Evolutionary conservation across 495 filamentous ascomycete genomes (phyloP), one percentile per base, ranked within the genome.

Genomic region (Trichoderma reesei): DNA sequence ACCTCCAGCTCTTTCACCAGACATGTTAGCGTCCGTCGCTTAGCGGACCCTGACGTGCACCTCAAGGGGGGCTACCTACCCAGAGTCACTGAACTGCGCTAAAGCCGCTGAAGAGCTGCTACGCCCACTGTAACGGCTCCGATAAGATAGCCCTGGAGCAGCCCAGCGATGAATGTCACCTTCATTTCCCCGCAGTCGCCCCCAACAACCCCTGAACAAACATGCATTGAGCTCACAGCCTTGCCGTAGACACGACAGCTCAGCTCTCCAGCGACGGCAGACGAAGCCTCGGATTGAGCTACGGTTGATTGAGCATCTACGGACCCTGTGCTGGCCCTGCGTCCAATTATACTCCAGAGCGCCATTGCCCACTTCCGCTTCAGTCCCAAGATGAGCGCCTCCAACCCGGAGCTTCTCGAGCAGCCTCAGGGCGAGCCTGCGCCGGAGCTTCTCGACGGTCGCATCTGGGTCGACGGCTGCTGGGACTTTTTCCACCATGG

Each of bases 401-500:
- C 51, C 9, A 56, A 3, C 51, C 18, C 34, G 4, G 26, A 56
- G 11, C 14, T 33, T 16, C 51, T 56, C 51, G 51, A 56, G 31
- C 38, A 63, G 61, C 39, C 41, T 18, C 38, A 46, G 41, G 74
- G 74, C 54, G 70, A 73, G 2, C 73, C 78, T 39, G 78, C 78
- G 51, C 75, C 73, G 16, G 76, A 78, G 69, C 74, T 85, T 4
- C 72, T 82, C 26, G 85, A 95, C 41, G 84, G 88, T 65, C 85
- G 90, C 41, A 89, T 98, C 67, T 99, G 94, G 94, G 87, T 98
- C 20, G 94, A 99, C 76, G 94, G 94, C 62, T 99, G 94, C 77
- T 99, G 96, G 76, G 94, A 99, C 77, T 99, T 99, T 75, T 91
- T 88, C 74, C 94, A 99, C 74, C 94, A 99, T 70, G 94, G 90